phyloP scores from a whole-genome alignment of 208 protist genomes.

The Novymonas esmeraldas region DNA sequence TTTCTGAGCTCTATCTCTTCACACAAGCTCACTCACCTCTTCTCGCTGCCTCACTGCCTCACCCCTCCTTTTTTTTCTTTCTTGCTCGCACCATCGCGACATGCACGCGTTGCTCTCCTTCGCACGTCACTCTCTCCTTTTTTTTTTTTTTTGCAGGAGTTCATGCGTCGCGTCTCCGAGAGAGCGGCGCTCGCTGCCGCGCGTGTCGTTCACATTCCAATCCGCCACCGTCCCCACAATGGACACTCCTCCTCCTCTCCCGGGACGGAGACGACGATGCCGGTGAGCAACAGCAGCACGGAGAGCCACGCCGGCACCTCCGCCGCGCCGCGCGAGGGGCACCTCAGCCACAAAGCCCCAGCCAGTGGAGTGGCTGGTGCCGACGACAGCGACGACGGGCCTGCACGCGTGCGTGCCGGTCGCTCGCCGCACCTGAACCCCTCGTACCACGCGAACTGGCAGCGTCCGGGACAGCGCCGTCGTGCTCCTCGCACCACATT shows the following conservation, averaged over 20 bases:
- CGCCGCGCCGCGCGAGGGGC: neutral
- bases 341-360: neutral
- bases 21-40: no score
- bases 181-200: no score
- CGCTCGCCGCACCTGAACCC: conserved; percentile 9
- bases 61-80: conserved; percentile 12
- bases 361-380: neutral
- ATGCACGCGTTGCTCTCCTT: no score
- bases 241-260: neutral
- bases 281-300: no score
- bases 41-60: no score
- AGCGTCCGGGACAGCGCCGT: neutral
- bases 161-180: neutral
- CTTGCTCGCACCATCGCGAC: neutral
- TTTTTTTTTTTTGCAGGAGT: neutral
- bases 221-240: neutral
- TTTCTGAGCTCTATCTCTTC: no score
- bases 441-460: conserved; percentile 8
- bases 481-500: neutral
- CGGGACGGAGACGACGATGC: no score
- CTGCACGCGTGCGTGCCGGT: neutral
- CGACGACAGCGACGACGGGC: neutral
- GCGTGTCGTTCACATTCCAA: neutral
- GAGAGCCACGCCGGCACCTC: no score
- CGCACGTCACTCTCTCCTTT: no score